These are phyloP conservation scores for Nothophytophthora sp. DNA, from an alignment of 352 stramenopile genomes.

Conservation along the genomic window DNA sequence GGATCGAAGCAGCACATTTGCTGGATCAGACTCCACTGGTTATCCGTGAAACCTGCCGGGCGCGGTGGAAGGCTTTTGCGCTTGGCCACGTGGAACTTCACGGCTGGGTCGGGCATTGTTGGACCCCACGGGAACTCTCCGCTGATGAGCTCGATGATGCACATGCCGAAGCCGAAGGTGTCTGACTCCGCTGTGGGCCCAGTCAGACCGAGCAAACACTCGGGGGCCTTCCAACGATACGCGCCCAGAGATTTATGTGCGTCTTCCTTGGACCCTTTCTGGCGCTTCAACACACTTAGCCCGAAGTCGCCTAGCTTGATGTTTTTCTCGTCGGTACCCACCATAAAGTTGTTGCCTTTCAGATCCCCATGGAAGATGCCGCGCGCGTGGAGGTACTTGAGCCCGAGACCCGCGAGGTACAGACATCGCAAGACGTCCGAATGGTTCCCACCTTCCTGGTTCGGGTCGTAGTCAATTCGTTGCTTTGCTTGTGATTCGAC, in stretches of 20 bases:
- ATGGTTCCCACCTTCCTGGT: slow-evolving; percentile 11
- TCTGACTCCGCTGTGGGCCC: slow-evolving; percentile 22
- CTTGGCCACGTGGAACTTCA: slow-evolving; percentile 30
- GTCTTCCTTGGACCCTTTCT: slow-evolving; percentile 5
- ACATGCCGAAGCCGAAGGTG: slow-evolving; percentile 35
- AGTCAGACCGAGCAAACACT: slow-evolving; percentile 15
- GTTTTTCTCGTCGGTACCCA: slow-evolving; percentile 26
- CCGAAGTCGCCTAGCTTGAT: slow-evolving; percentile 37
- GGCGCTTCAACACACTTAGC: slow-evolving; percentile 27
- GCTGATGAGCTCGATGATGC: slow-evolving; percentile 30
- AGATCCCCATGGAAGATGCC: slow-evolving; percentile 37
- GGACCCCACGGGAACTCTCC: slow-evolving; percentile 24
- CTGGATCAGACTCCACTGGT: slow-evolving; percentile 33
- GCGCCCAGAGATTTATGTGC: slow-evolving; percentile 11
- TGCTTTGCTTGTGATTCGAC: slow-evolving; percentile 15
- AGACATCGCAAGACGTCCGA: slow-evolving; percentile 27
- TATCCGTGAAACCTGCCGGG: slow-evolving; percentile 7
- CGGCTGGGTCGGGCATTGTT: slow-evolving; percentile 17
- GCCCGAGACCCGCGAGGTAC: slow-evolving; percentile 22
- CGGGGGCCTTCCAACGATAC: slow-evolving; percentile 30
- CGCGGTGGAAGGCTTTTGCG: slow-evolving; percentile 14
- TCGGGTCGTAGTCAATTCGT: slow-evolving; percentile 6
- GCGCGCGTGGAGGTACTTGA: slow-evolving; percentile 35
- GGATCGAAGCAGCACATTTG: slow-evolving; percentile 28
- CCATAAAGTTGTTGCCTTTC: slow-evolving; percentile 37